Conservation (phyloP, 768 basidiomycete genomes). For the Hypsizygus marmoreus region DNA sequence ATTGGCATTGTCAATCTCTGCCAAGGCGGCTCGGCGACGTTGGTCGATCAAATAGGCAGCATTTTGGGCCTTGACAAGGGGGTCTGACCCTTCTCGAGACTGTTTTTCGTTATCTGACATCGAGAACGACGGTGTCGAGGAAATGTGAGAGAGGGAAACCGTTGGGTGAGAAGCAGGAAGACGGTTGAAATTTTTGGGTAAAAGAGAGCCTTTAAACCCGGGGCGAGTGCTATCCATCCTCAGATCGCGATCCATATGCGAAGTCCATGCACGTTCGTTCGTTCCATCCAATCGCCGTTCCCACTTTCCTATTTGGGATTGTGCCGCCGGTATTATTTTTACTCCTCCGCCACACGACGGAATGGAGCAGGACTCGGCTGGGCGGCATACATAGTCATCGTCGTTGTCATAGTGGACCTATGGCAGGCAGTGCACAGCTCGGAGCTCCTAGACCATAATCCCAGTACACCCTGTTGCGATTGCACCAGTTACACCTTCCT, state of each 20-base stretch:
- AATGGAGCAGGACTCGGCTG: no score
- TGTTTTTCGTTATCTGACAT: constrained; percentile 40
- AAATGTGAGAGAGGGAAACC: constrained; percentile 2
- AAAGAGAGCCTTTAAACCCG: constrained; percentile 6
- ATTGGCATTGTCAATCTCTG: constrained; percentile 83
- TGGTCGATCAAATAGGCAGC: constrained; percentile 57
- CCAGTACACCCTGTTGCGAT: no score
- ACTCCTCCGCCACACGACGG: not conserved
- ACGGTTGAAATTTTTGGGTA: not conserved
- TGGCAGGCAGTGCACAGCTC: no score
- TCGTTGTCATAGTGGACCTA: no score
- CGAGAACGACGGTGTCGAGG: constrained; percentile 7
- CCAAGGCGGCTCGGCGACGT: constrained; percentile 76
- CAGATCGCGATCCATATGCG: constrained; percentile 12
- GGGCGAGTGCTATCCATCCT: not conserved
- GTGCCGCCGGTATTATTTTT: not conserved
- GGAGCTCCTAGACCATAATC: no score
- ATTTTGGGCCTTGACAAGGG: constrained; percentile 29
- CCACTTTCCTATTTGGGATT: constrained; percentile 12
- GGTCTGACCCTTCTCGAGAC: constrained; percentile 34
- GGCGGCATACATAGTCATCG: no score
- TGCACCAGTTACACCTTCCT: no score
- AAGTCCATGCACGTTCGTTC: constrained; percentile 34
- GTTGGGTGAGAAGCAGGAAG: constrained; percentile 4
- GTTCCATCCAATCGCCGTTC: constrained; percentile 27